These are phyloP conservation scores for Calcarisporium arbuscula DNA, from an alignment of 2,329 filamentous ascomycete genomes.

Conservation along the genomic window DNA sequence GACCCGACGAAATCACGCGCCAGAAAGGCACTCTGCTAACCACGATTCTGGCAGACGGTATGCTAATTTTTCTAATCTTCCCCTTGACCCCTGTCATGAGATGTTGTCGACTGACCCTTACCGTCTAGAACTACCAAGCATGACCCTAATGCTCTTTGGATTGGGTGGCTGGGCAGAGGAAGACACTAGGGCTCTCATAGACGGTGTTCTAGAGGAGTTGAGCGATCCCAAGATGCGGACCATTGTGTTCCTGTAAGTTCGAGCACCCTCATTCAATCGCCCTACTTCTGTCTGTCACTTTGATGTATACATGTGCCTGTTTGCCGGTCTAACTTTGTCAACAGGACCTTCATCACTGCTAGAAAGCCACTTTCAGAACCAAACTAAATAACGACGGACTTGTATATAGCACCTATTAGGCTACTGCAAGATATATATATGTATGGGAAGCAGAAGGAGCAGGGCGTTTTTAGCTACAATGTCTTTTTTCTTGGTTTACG, in stretches of 20 bases:
- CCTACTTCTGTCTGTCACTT: too few species aligned
- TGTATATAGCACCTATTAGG: background rate
- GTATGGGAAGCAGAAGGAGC: too few species aligned
- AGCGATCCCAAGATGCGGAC: slow-evolving; percentile 21
- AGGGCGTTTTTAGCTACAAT: too few species aligned
- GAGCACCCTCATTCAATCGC: background rate
- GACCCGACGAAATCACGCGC: slow-evolving; percentile 30
- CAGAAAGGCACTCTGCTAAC: slow-evolving; percentile 30
- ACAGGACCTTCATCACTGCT: slow-evolving; percentile 25
- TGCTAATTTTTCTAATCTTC: slow-evolving; percentile 9
- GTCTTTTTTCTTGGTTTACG: too few species aligned
- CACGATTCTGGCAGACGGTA: slow-evolving; percentile 31
- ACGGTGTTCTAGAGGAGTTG: slow-evolving; percentile 23
- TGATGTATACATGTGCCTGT: too few species aligned
- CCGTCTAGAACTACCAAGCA: slow-evolving; percentile 20
- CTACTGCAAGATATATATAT: too few species aligned
- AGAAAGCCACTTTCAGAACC: slow-evolving; percentile 16
- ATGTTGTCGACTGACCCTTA: background rate
- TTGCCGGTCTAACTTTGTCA: slow-evolving; percentile 2
- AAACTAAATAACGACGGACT: background rate
- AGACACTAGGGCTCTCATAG: slow-evolving; percentile 22
- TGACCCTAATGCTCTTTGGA: slow-evolving; percentile 25
- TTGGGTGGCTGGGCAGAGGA: slow-evolving; percentile 24
- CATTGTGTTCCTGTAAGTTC: slow-evolving; percentile 25
- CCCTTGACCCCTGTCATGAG: background rate